Evolutionary conservation across 352 stramenopile genomes (phyloP).

Genomic region (Phytophthora syringae): DNA sequence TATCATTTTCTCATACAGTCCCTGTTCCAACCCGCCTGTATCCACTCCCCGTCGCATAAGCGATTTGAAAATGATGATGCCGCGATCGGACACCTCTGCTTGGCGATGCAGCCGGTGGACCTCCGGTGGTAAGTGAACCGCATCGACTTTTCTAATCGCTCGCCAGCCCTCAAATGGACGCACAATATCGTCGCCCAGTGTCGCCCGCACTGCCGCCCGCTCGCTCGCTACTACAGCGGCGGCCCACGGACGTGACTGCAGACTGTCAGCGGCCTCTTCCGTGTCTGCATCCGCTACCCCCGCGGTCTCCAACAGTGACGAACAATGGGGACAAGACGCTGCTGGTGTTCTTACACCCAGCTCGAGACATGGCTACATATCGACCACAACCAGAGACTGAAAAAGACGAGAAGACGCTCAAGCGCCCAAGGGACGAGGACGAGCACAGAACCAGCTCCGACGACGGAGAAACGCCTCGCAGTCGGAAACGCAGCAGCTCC

Average conservation of each 20-base stretch:
- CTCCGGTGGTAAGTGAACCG: neutral
- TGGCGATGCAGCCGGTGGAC: constrained; percentile 26
- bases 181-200: neutral
- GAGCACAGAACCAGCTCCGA: constrained; percentile 22
- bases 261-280: constrained; percentile 24
- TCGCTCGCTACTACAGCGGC: constrained; percentile 23
- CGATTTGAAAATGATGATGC: constrained; percentile 21
- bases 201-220: constrained; percentile 22
- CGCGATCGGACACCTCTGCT: constrained; percentile 12
- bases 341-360: constrained; percentile 27
- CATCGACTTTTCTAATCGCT: constrained; percentile 27
- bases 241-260: constrained; percentile 11
- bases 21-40: neutral
- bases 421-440: constrained; percentile 15
- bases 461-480: constrained; percentile 7
- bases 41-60: neutral
- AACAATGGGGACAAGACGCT: constrained; percentile 21
- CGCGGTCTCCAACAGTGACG: constrained; percentile 14
- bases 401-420: neutral
- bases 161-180: constrained; percentile 11
- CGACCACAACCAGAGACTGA: neutral
- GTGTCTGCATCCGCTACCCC: constrained; percentile 20
- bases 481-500: constrained; percentile 34
- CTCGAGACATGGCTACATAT: neutral
- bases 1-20: neutral